phyloP scores from a whole-genome alignment of 2,329 filamentous ascomycete species.

The Monosporascus sp. region DNA sequence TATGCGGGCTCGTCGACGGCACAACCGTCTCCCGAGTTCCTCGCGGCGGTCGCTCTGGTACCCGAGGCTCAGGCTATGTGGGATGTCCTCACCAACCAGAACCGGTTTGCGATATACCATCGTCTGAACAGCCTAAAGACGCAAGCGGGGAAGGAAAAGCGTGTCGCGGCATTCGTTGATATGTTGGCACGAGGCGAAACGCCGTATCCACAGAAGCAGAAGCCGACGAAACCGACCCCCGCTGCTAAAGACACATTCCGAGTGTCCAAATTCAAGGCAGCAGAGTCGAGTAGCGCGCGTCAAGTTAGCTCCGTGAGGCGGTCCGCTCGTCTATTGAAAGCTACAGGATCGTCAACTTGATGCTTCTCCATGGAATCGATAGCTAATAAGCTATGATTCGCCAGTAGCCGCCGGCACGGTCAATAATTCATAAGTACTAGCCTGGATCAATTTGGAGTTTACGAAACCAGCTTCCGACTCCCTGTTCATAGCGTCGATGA shows the following conservation, averaged over 20 bases:
- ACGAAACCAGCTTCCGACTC: too few species aligned
- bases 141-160: constrained; percentile 14
- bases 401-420: too few species aligned
- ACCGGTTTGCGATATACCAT: constrained; percentile 19
- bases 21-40: constrained; percentile 44
- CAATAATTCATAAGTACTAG: too few species aligned
- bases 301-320: not conserved
- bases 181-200: constrained; percentile 18
- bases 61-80: constrained; percentile 14
- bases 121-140: constrained; percentile 20
- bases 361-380: too few species aligned
- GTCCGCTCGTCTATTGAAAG: not conserved
- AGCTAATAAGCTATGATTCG: too few species aligned
- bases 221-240: not conserved
- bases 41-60: constrained; percentile 15
- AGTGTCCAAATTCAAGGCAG: not conserved
- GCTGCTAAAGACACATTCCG: not conserved
- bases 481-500: too few species aligned
- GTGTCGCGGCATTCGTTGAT: constrained; percentile 19
- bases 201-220: constrained; percentile 14
- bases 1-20: constrained; percentile 47
- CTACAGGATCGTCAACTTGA: not conserved
- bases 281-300: not conserved
- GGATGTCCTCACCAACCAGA: constrained; percentile 12
- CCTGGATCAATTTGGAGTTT: too few species aligned